These are phyloP conservation scores for Cyclanthera cordifolia DNA, from an alignment of 306 rosid genomes.

Conservation along the genomic window DNA sequence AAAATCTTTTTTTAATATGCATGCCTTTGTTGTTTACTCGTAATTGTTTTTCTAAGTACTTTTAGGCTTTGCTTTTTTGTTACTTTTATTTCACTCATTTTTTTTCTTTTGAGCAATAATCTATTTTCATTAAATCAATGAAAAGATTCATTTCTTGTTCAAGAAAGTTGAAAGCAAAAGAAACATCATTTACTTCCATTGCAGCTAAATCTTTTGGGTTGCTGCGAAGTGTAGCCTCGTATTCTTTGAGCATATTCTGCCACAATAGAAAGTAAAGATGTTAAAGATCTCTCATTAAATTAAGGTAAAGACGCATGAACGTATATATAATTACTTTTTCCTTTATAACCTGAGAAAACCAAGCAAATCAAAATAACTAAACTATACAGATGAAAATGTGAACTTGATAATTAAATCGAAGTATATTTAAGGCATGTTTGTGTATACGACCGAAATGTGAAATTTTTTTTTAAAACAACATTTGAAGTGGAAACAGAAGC, in stretches of 20 bases:
- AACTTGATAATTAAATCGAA: neutral
- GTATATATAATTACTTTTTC: neutral
- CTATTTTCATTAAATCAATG: too few relatives aligned
- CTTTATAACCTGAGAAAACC: neutral
- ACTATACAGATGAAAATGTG: neutral
- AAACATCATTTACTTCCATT: conserved; percentile 62
- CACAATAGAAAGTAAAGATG: conserved; percentile 16
- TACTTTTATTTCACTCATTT: too few relatives aligned
- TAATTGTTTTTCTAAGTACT: too few relatives aligned
- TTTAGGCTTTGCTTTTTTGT: too few relatives aligned
- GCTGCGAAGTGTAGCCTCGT: conserved; percentile 45
- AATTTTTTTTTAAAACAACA: too few relatives aligned
- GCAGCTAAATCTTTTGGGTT: conserved; percentile 75
- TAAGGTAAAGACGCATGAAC: neutral
- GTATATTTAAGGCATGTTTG: neutral
- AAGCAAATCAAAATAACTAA: neutral
- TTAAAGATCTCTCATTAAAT: neutral
- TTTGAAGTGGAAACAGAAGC: too few relatives aligned
- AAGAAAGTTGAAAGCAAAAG: neutral
- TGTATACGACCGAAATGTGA: too few relatives aligned
- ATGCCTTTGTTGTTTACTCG: too few relatives aligned
- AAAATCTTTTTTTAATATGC: too few relatives aligned
- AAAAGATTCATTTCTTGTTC: too few relatives aligned
- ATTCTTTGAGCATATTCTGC: conserved; percentile 74
- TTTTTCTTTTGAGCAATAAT: too few relatives aligned